These are phyloP conservation scores for Dimocarpus longan DNA, from an alignment of 345 rosid species.

Conservation along the genomic window DNA sequence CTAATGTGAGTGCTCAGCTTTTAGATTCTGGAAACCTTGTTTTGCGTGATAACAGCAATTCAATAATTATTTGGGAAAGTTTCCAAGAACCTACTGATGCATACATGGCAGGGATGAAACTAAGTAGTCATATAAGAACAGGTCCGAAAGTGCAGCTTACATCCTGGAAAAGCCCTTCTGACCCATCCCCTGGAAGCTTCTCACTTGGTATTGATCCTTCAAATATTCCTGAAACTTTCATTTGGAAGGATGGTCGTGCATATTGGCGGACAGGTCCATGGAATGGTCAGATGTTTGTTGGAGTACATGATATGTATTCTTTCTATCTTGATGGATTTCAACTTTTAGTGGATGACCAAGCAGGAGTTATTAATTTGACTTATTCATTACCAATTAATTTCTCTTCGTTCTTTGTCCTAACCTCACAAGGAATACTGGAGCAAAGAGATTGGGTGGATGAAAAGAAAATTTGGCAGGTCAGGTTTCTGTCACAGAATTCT, in stretches of 20 bases:
- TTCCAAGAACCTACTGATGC: conserved; percentile 28
- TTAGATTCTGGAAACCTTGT: conserved; percentile 45
- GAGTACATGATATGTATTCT: conserved; percentile 17
- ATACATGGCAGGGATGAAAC: conserved; percentile 36
- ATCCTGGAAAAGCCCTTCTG: conserved; percentile 51
- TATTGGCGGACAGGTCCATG: conserved; percentile 43
- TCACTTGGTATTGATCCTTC: conserved; percentile 35
- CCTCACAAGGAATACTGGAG: conserved; percentile 32
- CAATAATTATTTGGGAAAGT: conserved; percentile 53
- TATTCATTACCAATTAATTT: neutral
- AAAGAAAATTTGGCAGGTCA: conserved; percentile 17
- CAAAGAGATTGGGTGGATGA: conserved; percentile 24
- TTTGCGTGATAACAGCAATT: conserved; percentile 17
- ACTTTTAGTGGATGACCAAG: conserved; percentile 17
- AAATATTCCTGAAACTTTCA: conserved; percentile 35
- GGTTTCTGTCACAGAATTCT: neutral
- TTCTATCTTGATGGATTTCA: conserved; percentile 33
- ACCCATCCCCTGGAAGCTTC: conserved; percentile 62
- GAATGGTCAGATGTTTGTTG: conserved; percentile 32
- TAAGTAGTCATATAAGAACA: conserved; percentile 28
- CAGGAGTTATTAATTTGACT: conserved; percentile 26
- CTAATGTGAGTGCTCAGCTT: conserved; percentile 35
- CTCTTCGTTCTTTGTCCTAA: conserved; percentile 24
- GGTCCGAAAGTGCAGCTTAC: conserved; percentile 33
- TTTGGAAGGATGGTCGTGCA: conserved; percentile 46